Base-by-base conservation (phyloP, 257 asterid genomes). In the Misopates orontium region DNA sequence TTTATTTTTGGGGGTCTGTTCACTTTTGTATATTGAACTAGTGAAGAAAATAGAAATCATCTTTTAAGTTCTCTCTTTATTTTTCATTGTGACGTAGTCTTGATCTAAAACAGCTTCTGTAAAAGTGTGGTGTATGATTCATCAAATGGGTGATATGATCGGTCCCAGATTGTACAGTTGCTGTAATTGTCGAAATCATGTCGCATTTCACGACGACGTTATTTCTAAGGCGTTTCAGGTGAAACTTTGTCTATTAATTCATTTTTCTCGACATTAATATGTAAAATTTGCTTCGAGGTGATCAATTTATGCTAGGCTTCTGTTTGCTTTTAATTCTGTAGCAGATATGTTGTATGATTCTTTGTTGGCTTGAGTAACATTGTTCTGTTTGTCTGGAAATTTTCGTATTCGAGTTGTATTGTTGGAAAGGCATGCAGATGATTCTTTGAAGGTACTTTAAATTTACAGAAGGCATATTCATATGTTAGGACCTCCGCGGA, bases 181-280 rank as follows among this genome's bases (percentile, higher is more conserved):
- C 72, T 84, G 85, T 71, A 79, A 81, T 60, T 84, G 87, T 77
- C 72, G 83, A 72, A 81, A 81, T 44, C 77, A 77, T 36, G 83
- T 84, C 41, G 90, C 90, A 25, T 87, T 81, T 66, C 89, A 84
- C 50, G 90, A 84, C 70, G 90, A 84, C 72, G 65, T 84, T 36
- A 79, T 84, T 68, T 84, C 87, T 55, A 84, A 81, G 71, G 85
- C 84, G 42, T 84, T 81, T 81, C 87, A 81, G 83, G 90, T 77
- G 59, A 44, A 8, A 23, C 22, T 49, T 50, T 51, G 8, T 17
- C 17, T n/a, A 44, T 42, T 54, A 25, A 22, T 62, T 24, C 28
- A 20, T 24, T 52, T 39, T 14, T 17, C n/a, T 36, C 18, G 49
- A 5, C 16, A 44, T 44, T 10, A 44, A 41, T 41, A 3, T 13